Evolutionary conservation across 441 rosid species (phyloP).

Genomic region (Euphorbia celastroides): DNA sequence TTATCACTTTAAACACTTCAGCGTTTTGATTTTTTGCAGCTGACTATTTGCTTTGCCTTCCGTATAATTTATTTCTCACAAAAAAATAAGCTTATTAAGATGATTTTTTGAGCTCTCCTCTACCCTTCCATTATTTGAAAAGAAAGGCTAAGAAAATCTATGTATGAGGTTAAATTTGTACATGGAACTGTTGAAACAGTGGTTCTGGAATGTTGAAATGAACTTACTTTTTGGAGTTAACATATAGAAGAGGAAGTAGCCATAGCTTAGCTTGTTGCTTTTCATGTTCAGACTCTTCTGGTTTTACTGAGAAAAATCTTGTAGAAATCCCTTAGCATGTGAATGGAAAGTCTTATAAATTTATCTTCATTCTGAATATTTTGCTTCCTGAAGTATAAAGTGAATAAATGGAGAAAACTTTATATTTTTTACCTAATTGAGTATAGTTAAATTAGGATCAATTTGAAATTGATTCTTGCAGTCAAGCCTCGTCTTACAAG

Average conservation of each 20-base stretch:
- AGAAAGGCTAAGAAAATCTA: not conserved
- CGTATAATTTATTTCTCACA: not conserved
- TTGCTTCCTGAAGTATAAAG: conserved; percentile 5
- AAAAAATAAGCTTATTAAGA: not conserved
- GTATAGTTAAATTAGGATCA: no score
- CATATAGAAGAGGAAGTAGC: not conserved
- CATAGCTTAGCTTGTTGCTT: not conserved
- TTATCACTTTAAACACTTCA: conserved; percentile 1
- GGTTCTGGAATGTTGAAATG: not conserved
- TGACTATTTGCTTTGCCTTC: not conserved
- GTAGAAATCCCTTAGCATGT: conserved; percentile 10
- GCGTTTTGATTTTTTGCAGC: not conserved
- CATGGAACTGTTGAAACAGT: not conserved
- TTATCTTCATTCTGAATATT: not conserved
- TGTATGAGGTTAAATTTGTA: not conserved
- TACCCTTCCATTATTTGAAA: not conserved
- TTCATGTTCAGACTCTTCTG: not conserved
- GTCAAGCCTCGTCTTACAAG: no score
- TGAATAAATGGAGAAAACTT: not conserved
- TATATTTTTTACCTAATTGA: no score
- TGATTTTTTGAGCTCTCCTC: not conserved
- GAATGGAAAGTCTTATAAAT: conserved; percentile 11
- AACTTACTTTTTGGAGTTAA: not conserved
- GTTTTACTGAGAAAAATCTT: not conserved
- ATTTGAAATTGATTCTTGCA: no score